These are phyloP conservation scores for Parmelia sp. DNA, from an alignment of 495 filamentous ascomycete species.

Conservation along the genomic window DNA sequence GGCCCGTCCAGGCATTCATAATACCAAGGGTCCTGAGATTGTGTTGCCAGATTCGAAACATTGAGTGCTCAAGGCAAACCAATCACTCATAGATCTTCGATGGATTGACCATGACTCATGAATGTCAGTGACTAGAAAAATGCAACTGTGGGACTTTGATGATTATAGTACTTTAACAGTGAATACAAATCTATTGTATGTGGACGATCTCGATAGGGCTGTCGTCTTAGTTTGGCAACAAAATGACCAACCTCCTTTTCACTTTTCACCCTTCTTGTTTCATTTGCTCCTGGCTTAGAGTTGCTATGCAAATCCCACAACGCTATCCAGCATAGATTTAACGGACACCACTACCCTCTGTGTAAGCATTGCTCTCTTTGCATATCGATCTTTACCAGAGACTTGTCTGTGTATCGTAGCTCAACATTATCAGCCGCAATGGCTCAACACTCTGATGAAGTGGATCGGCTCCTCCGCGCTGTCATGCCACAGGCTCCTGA, in stretches of 20 bases:
- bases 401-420: not conserved
- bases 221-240: not conserved
- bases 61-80: not conserved
- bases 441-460: constrained; percentile 8
- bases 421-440: constrained; percentile 7
- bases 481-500: constrained; percentile 15
- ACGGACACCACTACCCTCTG: not conserved
- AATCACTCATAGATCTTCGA: not conserved
- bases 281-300: not conserved
- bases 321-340: not conserved
- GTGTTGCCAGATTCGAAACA: not conserved
- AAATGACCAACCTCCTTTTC: constrained; percentile 6
- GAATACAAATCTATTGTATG: not conserved
- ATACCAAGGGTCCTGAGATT: not conserved
- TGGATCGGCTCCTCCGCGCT: constrained; percentile 15
- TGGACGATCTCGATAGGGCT: not conserved
- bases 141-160: too few relatives aligned
- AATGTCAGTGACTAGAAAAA: too few relatives aligned
- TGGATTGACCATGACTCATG: not conserved
- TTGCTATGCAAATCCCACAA: not conserved
- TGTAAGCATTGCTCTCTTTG: not conserved
- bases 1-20: not conserved
- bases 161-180: constrained; percentile 1
- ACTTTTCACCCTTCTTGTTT: not conserved
- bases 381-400: not conserved